Percentiles rank a stretch among this genome's conserved stretches.
Conservation (phyloP, 257 asterid species). For the Rubia yunnanensis region DNA sequence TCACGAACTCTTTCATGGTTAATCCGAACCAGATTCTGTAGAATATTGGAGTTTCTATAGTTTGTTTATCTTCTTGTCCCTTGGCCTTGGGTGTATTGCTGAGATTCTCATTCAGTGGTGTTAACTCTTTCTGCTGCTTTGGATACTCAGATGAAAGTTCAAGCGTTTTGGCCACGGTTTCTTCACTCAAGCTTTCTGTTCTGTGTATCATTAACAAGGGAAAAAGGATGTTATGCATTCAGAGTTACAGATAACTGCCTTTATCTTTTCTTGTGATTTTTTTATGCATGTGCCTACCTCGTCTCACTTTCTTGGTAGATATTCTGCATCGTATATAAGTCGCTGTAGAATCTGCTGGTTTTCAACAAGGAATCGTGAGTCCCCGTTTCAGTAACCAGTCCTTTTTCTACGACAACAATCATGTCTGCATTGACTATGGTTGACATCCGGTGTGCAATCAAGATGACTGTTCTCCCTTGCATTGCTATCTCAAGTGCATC, state of each 20-base stretch:
- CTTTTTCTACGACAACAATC: conserved; percentile 59
- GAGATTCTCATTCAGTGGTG: conserved; percentile 24
- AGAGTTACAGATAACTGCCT: not conserved
- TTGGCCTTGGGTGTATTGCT: conserved; percentile 15
- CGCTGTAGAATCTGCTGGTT: conserved; percentile 40
- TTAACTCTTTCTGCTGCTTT: conserved; percentile 25
- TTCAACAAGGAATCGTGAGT: conserved; percentile 40
- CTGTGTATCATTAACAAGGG: conserved; percentile 24
- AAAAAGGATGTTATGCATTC: not conserved
- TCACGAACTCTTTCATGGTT: conserved; percentile 37
- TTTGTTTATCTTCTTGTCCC: conserved; percentile 30
- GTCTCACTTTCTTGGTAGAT: conserved; percentile 38
- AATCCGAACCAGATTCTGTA: conserved; percentile 69
- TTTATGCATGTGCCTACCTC: conserved; percentile 28
- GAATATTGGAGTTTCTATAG: conserved; percentile 30
- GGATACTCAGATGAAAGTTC: conserved; percentile 31
- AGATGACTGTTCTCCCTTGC: conserved; percentile 69
- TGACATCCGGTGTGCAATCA: conserved; percentile 76
- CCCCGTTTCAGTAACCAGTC: conserved; percentile 54
- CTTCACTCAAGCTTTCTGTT: conserved; percentile 25
- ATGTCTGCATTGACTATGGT: conserved; percentile 67
- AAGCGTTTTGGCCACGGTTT: conserved; percentile 20
- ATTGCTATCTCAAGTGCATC: conserved; percentile 72
- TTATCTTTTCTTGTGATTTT: not conserved
- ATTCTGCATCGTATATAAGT: conserved; percentile 58